Evolutionary conservation across 2,329 filamentous ascomycete species (phyloP).

Genomic region (Penicillium sp.): DNA sequence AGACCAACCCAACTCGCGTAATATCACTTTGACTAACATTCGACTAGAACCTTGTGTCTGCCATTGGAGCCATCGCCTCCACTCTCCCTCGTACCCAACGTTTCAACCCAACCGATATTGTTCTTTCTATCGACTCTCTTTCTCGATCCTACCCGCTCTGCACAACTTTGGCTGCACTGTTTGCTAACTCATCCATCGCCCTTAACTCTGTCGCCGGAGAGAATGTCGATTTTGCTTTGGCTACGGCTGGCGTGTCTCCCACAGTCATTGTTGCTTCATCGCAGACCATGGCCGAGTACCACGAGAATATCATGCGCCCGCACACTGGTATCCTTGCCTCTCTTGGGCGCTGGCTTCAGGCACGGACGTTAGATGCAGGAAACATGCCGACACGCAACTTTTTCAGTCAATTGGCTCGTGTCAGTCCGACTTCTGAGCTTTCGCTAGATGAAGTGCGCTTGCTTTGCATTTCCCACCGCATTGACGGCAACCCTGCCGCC

Average conservation of each 20-base stretch:
- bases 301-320: conserved; percentile 60
- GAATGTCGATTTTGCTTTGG: conserved; percentile 68
- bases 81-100: conserved; percentile 74
- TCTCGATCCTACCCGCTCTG: conserved; percentile 76
- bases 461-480: conserved; percentile 74
- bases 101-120: conserved; percentile 71
- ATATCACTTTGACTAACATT: neutral
- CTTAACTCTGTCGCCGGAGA: conserved; percentile 83
- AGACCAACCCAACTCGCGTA: conserved; percentile 10
- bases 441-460: conserved; percentile 71
- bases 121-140: conserved; percentile 81
- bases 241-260: conserved; percentile 72
- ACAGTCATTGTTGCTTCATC: conserved; percentile 80
- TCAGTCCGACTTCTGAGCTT: conserved; percentile 43
- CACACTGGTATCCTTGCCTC: conserved; percentile 64
- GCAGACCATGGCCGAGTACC: conserved; percentile 67
- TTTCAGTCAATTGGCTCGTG: conserved; percentile 49
- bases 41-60: conserved; percentile 78
- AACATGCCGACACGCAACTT: conserved; percentile 69
- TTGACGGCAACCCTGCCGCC: conserved; percentile 59
- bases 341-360: conserved; percentile 69
- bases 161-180: conserved; percentile 78
- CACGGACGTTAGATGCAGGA: conserved; percentile 68
- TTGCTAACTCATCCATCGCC: conserved; percentile 78
- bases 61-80: conserved; percentile 72